Base-by-base conservation (phyloP, 1,139 yeast genomes). In the Geotrichum bryndzae region DNA sequence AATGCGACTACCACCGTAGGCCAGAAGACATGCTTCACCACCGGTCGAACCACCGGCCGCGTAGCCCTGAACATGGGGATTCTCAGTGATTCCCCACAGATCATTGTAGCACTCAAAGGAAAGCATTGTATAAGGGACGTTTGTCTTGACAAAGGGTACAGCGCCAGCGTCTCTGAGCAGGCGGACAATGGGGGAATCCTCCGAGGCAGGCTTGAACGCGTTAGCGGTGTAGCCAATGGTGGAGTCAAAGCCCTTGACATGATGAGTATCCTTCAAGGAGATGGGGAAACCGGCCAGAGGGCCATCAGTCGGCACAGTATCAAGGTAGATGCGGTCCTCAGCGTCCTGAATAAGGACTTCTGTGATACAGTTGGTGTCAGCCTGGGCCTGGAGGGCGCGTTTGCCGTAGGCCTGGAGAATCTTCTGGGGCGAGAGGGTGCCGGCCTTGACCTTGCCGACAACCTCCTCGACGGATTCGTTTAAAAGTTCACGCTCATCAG, bases 281-380 rank as follows among this genome's bases (percentile, higher is more conserved):
- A 87, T 77, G 10, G 91, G 91, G 62, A 87, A 74, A 2, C 92
- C 94, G 59, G 87, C 90, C 45, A 87, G 73, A 5, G 87, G 86
- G 18, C 88, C 88, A 15, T 76, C 62, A 0, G 73, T 25, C 48
- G 54, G 50, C 27, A 59, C 59, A 13, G 54, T 45, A 22, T 55
- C 59, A 18, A 51, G 48, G 45, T 54, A 27, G 31, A 59, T 56
- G 13, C 60, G 61, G 61, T 73, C 68, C 64, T 74, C 76, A 3
- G 77, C 76, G n/a, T 72, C 76, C 61, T 69, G 68, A 63, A 76
- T 70, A 68, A 76, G 63, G 58, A 77, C 67, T 66, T 77, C 80
- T 4, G 80, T 77, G 51, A 77, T 51, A 55, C 76, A 71, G 64
- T 77, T 77, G 60, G 70, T 66, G 41, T 70, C 69, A 52, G 68